These are phyloP conservation scores for Nicotiana attenuata DNA, from an alignment of 257 asterid species.

Conservation along the genomic window DNA sequence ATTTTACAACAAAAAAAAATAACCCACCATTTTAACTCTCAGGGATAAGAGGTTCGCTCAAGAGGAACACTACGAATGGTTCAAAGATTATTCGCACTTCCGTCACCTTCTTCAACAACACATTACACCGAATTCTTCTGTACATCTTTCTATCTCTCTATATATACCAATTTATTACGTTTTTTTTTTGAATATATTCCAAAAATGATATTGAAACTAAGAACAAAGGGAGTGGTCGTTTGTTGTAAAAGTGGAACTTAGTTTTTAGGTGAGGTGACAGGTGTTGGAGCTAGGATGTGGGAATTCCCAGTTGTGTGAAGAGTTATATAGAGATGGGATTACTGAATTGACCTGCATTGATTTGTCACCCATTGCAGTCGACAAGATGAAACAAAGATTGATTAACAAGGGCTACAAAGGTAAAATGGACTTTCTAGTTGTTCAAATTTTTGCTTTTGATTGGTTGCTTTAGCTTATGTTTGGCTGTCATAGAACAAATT, in stretches of 20 bases:
- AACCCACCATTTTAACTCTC: not conserved
- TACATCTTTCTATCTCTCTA: conserved; percentile 21
- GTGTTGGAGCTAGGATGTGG: conserved; percentile 97
- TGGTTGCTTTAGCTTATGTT: not conserved
- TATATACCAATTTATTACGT: not conserved
- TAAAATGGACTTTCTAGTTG: not conserved
- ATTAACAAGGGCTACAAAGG: conserved; percentile 74
- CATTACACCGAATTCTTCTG: conserved; percentile 56
- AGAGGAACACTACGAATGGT: conserved; percentile 99
- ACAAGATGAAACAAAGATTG: conserved; percentile 71
- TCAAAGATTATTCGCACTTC: conserved; percentile 78
- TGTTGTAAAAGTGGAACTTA: not conserved
- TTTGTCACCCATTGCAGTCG: conserved; percentile 81
- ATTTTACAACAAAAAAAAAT: not conserved
- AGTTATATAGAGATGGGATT: conserved; percentile 67
- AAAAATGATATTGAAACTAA: not conserved
- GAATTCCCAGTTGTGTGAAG: conserved; percentile 82
- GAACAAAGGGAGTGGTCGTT: not conserved
- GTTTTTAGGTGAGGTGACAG: conserved; percentile 27
- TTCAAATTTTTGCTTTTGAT: not conserved
- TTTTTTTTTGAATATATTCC: not conserved
- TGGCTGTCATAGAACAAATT: not conserved
- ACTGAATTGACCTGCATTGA: conserved; percentile 86
- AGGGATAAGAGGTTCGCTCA: conserved; percentile 81
- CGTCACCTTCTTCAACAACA: conserved; percentile 67